Base-by-base conservation (phyloP, 805 yeast species). In the Torulaspora quercuum region DNA sequence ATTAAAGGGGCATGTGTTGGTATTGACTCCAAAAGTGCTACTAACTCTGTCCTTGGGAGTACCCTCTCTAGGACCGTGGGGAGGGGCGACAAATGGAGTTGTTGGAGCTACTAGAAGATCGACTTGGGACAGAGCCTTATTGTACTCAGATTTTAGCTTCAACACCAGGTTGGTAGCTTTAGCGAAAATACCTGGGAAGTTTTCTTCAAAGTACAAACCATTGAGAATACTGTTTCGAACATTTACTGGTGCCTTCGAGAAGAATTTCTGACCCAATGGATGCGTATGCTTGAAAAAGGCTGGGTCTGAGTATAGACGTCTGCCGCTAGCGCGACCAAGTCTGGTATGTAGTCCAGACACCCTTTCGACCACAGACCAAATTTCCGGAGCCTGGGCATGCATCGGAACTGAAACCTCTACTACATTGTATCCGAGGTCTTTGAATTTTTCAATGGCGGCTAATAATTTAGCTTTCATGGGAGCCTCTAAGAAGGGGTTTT, bases 71-170 rank as follows among this genome's bases (percentile, higher is more conserved):
- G 40, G 35, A 5, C 55, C 59, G 41, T 59, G 63, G 16, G 53
- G 41, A 6, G 55, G 52, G n/a, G 64, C 55, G 27, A 51, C 49
- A 22, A 48, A 49, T 7, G 64, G 64, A 14, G 49, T 41, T 6
- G 54, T 54, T 11, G 68, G 69, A 3, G 60, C 44, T n/a, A 63
- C 51, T 22, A 64, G 42, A n/a, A 64, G 52, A 40, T 64, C 69
- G 29, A 53, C 58, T 7, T 42, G 33, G 4, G 51, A 50, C 23
- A 64, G 39, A 4, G 59, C 64, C 7, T 46, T 41, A 34, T 62
- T 49, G 42, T 64, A 64, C 6, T 53, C 63, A 25, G 55, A 54
- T 17, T 46, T 53, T n/a, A 61, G 53, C 41, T 61, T 58, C 33
- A 59, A 49, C 5, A 53, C 56, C 17, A 63, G 45, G 32, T 64